These are phyloP conservation scores for Lactifluus hygrophoroides DNA, from an alignment of 768 basidiomycete genomes.

Conservation along the genomic window DNA sequence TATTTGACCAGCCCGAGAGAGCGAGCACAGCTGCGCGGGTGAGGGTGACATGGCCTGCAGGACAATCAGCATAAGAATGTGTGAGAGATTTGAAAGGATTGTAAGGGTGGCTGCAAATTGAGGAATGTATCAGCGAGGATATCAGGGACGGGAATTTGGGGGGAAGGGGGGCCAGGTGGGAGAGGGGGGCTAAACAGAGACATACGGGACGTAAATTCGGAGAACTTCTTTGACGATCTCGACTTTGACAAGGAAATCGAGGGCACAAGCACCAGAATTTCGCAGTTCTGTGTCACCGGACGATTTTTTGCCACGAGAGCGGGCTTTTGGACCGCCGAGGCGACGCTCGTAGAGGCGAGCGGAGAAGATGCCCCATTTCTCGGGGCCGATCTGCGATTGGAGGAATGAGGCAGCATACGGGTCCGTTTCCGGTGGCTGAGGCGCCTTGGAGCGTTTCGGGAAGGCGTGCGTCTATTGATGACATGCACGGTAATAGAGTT, in stretches of 20 bases:
- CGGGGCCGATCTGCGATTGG: constrained; percentile 35
- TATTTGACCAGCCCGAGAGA: constrained; percentile 46
- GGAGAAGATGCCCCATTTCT: constrained; percentile 39
- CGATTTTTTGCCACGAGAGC: constrained; percentile 24
- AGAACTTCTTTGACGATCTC: constrained; percentile 44
- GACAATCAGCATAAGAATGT: constrained; percentile 33
- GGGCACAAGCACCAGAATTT: constrained; percentile 34
- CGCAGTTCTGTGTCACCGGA: constrained; percentile 24
- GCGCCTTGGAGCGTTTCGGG: constrained; percentile 20
- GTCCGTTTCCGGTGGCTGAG: constrained; percentile 24
- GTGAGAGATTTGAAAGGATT: constrained; percentile 42
- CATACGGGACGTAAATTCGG: constrained; percentile 42
- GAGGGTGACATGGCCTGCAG: constrained; percentile 37
- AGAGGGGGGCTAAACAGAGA: constrained; percentile 11
- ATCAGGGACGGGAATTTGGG: not conserved
- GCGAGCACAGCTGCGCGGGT: constrained; percentile 41
- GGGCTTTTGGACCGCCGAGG: constrained; percentile 33
- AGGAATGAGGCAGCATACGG: constrained; percentile 39
- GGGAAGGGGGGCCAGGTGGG: not conserved
- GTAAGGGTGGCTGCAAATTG: constrained; percentile 39
- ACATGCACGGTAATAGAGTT: constrained; percentile 15
- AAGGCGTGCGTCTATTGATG: constrained; percentile 18
- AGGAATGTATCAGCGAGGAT: not conserved
- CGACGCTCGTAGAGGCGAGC: constrained; percentile 41
- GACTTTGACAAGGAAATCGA: constrained; percentile 46